Percentiles rank a stretch among this genome's conserved stretches.
Conservation (phyloP, 2,329 filamentous ascomycete species). For the Pleurostoma richardsiae region DNA sequence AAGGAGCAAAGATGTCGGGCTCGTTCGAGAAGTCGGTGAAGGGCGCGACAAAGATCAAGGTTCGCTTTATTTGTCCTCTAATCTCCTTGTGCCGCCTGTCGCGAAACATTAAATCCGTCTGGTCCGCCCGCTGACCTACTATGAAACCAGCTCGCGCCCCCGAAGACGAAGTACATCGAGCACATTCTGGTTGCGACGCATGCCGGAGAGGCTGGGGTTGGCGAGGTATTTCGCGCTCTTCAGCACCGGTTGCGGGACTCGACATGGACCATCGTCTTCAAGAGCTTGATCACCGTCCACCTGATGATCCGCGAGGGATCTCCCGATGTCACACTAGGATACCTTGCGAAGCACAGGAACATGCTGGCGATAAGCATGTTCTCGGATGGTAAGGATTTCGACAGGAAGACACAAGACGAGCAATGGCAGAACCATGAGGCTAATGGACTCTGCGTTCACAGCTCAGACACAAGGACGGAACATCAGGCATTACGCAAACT, state of each 20-base stretch:
- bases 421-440: background rate
- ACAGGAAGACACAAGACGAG: background rate
- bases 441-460: slow-evolving; percentile 30
- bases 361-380: slow-evolving; percentile 85
- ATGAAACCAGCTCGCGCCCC: slow-evolving; percentile 70
- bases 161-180: slow-evolving; percentile 99
- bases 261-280: slow-evolving; percentile 99
- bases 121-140: background rate
- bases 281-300: slow-evolving; percentile 91
- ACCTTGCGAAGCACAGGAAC: slow-evolving; percentile 75
- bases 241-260: slow-evolving; percentile 87
- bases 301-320: slow-evolving; percentile 96
- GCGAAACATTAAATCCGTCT: too few species aligned
- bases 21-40: slow-evolving; percentile 99
- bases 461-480: slow-evolving; percentile 94
- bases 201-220: slow-evolving; percentile 88
- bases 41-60: slow-evolving; percentile 97
- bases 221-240: slow-evolving; percentile 89
- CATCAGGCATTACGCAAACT: slow-evolving; percentile 86
- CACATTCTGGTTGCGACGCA: slow-evolving; percentile 95
- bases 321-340: slow-evolving; percentile 80
- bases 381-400: slow-evolving; percentile 67
- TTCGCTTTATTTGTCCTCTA: slow-evolving; percentile 26
- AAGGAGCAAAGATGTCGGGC: slow-evolving; percentile 57
- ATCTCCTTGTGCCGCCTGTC: too few species aligned